phyloP scores from a whole-genome alignment of 1,284 basidiomycete species.

The Leucoagaricus sp. region DNA sequence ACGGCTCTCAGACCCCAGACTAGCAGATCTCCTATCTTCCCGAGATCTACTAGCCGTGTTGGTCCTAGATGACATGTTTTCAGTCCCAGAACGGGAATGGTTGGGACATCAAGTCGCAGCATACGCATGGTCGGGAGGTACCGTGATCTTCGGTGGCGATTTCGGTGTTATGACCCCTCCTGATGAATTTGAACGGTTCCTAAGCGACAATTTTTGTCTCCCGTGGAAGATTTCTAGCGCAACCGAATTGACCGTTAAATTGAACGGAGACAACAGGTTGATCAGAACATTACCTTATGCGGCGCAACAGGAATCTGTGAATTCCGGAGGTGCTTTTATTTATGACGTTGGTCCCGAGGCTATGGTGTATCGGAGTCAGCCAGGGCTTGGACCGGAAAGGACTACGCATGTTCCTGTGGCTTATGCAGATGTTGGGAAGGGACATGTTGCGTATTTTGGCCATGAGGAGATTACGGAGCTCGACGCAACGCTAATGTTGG shows the following conservation, averaged over 20 bases:
- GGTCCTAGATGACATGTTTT: constrained; percentile 20
- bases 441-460: constrained; percentile 31
- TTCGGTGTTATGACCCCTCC: constrained; percentile 23
- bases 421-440: constrained; percentile 25
- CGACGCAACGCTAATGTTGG: constrained; percentile 25
- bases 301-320: constrained; percentile 10
- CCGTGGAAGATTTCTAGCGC: constrained; percentile 22
- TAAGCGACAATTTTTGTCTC: constrained; percentile 27
- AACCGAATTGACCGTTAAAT: constrained; percentile 13
- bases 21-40: constrained; percentile 25
- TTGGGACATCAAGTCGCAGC: constrained; percentile 30
- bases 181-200: constrained; percentile 23
- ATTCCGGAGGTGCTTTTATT: constrained; percentile 11
- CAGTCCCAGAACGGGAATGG: constrained; percentile 19
- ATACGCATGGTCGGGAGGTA: constrained; percentile 33
- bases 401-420: constrained; percentile 20
- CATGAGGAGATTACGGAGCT: constrained; percentile 23
- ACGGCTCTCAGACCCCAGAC: constrained; percentile 21
- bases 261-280: constrained; percentile 24
- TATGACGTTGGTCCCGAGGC: constrained; percentile 5
- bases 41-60: constrained; percentile 29
- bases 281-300: constrained; percentile 10
- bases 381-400: constrained; percentile 17
- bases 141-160: constrained; percentile 29
- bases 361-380: constrained; percentile 2